Evolutionary conservation across 257 asterid genomes (phyloP).

Genomic region (Nicotiana tabacum): DNA sequence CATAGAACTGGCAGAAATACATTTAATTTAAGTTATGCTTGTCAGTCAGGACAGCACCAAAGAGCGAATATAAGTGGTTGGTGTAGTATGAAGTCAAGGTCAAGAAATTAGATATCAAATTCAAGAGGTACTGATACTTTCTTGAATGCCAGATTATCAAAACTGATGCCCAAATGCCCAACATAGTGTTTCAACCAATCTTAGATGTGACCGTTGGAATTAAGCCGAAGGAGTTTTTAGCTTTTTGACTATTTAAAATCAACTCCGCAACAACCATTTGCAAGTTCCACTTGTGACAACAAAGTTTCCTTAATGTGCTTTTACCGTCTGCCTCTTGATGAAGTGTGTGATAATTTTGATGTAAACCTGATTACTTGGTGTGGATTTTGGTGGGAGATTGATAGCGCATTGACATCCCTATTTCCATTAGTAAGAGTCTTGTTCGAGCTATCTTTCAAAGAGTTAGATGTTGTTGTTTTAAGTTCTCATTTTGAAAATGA

Average conservation of each 20-base stretch:
- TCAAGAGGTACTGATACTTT: neutral
- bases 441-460: neutral
- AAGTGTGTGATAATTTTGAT: neutral
- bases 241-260: neutral
- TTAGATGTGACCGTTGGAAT: neutral
- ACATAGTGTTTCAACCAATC: neutral
- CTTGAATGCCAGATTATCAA: neutral
- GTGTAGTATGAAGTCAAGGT: neutral
- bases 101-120: neutral
- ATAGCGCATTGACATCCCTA: neutral
- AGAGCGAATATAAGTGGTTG: neutral
- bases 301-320: no score
- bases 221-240: neutral
- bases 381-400: neutral
- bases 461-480: neutral
- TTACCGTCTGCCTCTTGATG: neutral
- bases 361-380: neutral
- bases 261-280: no score
- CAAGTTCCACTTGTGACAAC: no score
- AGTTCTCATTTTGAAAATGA: slow-evolving; percentile 2
- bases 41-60: neutral
- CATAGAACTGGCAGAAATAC: neutral
- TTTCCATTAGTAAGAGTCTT: neutral
- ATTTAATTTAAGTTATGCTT: neutral
- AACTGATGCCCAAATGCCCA: no score